A percentile compares a stretch with the other conserved stretches of the same genome.
These are phyloP conservation scores for Trebouxia gelatinosa DNA, from an alignment of 163 green algal genomes.

Conservation along the genomic window DNA sequence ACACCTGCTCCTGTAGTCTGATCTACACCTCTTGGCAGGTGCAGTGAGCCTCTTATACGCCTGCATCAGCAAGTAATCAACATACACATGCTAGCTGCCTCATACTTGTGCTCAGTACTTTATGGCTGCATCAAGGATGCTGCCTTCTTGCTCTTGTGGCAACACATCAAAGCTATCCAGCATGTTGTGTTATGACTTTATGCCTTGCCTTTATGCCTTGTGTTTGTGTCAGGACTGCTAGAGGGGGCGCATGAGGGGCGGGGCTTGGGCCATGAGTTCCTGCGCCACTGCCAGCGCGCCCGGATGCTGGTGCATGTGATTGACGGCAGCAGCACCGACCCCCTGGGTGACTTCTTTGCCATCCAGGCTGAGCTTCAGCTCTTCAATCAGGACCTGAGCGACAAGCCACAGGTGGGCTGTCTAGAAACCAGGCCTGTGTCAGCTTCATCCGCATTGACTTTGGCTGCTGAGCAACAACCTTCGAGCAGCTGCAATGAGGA, in stretches of 20 bases:
- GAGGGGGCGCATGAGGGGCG: constrained; percentile 89
- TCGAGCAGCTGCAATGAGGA: too few species aligned
- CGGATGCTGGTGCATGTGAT: constrained; percentile 89
- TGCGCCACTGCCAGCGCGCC: constrained; percentile 79
- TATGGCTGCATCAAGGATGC: neutral
- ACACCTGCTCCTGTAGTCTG: too few species aligned
- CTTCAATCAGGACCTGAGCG: constrained; percentile 83
- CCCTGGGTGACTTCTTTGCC: constrained; percentile 88
- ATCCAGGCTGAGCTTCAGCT: constrained; percentile 93
- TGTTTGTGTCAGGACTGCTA: constrained; percentile 82
- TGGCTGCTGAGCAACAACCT: too few species aligned
- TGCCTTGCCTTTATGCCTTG: neutral
- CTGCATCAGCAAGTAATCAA: too few species aligned
- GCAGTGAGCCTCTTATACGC: too few species aligned
- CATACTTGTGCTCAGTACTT: neutral
- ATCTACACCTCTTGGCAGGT: too few species aligned
- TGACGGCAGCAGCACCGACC: constrained; percentile 87
- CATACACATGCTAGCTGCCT: too few species aligned
- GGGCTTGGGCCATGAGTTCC: constrained; percentile 95
- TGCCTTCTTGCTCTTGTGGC: neutral
- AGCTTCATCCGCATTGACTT: neutral
- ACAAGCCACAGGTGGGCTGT: constrained; percentile 75
- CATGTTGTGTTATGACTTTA: neutral
- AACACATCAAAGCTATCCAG: neutral
- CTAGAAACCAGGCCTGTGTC: neutral